These are phyloP conservation scores for Amanita rubescens DNA, from an alignment of 768 basidiomycete species.

Conservation along the genomic window DNA sequence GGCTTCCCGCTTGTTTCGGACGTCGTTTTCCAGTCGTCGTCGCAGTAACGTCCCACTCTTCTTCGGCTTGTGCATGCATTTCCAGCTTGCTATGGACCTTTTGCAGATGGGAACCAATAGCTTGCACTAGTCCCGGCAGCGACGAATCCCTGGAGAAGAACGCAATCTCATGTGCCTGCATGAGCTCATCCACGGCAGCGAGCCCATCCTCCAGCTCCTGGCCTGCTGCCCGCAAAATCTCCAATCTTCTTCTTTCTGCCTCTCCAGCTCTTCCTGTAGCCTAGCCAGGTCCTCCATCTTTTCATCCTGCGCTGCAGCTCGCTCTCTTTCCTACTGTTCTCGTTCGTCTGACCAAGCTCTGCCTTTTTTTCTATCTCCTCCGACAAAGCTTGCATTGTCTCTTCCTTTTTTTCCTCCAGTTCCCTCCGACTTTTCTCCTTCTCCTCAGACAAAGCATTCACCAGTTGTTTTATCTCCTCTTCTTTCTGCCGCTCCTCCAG, in stretches of 20 bases:
- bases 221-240: conserved; percentile 28
- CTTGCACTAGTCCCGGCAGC: conserved; percentile 38
- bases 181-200: conserved; percentile 39
- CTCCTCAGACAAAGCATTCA: conserved; percentile 21
- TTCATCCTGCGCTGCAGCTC: conserved; percentile 39
- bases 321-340: conserved; percentile 16
- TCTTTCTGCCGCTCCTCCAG: conserved; percentile 35
- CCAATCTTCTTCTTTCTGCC: conserved; percentile 31
- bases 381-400: conserved; percentile 22
- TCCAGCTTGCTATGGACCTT: conserved; percentile 39
- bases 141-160: conserved; percentile 45
- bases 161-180: conserved; percentile 51
- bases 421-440: conserved; percentile 17
- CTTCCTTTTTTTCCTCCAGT: conserved; percentile 11
- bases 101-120: conserved; percentile 46
- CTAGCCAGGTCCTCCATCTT: conserved; percentile 38
- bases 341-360: conserved; percentile 24
- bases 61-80: conserved; percentile 32
- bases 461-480: conserved; percentile 22
- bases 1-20: conserved; percentile 39
- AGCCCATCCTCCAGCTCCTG: conserved; percentile 47
- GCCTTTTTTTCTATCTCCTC: background rate
- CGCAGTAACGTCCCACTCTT: conserved; percentile 41
- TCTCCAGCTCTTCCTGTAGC: conserved; percentile 44
- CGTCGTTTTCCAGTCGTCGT: conserved; percentile 42